Conservation (phyloP, 2,329 filamentous ascomycete genomes). For the Penicillium sp. region DNA sequence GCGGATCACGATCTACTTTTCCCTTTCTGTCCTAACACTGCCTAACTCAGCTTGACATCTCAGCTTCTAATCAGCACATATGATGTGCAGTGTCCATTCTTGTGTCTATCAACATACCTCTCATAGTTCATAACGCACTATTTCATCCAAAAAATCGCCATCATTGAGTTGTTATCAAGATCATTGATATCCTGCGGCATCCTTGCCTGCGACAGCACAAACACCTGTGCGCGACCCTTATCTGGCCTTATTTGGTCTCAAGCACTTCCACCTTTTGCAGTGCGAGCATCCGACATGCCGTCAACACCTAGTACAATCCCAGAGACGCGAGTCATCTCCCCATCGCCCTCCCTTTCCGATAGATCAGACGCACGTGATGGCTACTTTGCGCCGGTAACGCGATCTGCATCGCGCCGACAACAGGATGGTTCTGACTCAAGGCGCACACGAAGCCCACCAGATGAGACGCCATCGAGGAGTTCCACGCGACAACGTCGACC, state of each 20-base stretch:
- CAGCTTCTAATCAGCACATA: background rate
- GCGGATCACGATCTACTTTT: slow-evolving; percentile 15
- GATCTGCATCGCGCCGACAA: slow-evolving; percentile 65
- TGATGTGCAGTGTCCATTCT: slow-evolving; percentile 7
- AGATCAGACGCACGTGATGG: slow-evolving; percentile 53
- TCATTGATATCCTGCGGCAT: slow-evolving; percentile 22
- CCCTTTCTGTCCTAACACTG: slow-evolving; percentile 6
- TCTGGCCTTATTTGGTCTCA: slow-evolving; percentile 27
- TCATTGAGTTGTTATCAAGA: slow-evolving; percentile 33
- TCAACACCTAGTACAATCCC: slow-evolving; percentile 61
- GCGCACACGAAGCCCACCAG: slow-evolving; percentile 52
- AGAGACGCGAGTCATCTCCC: slow-evolving; percentile 81
- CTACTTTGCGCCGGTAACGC: slow-evolving; percentile 73
- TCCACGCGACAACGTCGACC: slow-evolving; percentile 50
- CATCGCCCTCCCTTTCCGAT: slow-evolving; percentile 70
- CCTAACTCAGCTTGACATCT: background rate
- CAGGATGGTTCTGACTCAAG: slow-evolving; percentile 42
- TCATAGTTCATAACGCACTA: background rate
- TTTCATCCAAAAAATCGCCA: slow-evolving; percentile 27
- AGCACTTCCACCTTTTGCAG: slow-evolving; percentile 52
- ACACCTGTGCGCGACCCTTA: slow-evolving; percentile 20
- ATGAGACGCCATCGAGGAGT: slow-evolving; percentile 21
- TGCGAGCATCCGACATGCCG: slow-evolving; percentile 39
- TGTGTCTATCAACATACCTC: background rate
- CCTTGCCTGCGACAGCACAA: slow-evolving; percentile 22